A percentile compares a stretch with the other conserved stretches of the same genome.
Conservation (phyloP, 2,329 filamentous ascomycete genomes). For the Fusarium sp. region DNA sequence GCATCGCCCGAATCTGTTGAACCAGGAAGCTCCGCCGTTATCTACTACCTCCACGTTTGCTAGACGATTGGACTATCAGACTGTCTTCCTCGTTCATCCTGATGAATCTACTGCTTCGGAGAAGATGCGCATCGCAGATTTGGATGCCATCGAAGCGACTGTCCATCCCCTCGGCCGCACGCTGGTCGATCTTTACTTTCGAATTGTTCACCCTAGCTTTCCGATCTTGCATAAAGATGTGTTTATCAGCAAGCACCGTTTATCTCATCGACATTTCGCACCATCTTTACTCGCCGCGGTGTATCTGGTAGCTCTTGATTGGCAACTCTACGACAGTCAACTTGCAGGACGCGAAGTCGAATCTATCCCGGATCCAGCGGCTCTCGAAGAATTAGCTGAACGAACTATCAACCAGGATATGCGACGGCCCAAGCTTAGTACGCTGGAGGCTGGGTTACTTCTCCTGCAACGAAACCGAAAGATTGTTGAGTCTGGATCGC, state of each 20-base stretch:
- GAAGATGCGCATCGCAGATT: conserved; percentile 53
- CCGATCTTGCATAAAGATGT: conserved; percentile 69
- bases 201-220: conserved; percentile 67
- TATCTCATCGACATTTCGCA: conserved; percentile 66
- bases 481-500: conserved; percentile 44
- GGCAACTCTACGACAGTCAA: conserved; percentile 67
- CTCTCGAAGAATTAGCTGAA: conserved; percentile 52
- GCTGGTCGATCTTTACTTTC: conserved; percentile 74
- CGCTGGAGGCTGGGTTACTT: conserved; percentile 64
- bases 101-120: conserved; percentile 50
- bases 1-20: conserved; percentile 59
- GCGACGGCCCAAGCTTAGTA: conserved; percentile 63
- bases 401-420: conserved; percentile 59
- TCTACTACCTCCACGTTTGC: conserved; percentile 36
- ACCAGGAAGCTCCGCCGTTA: conserved; percentile 14
- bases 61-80: conserved; percentile 48
- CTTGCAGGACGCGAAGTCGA: conserved; percentile 51
- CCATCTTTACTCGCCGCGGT: conserved; percentile 68
- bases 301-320: conserved; percentile 70
- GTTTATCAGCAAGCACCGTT: conserved; percentile 68
- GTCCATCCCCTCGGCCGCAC: conserved; percentile 71
- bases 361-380: conserved; percentile 44
- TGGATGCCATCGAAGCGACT: conserved; percentile 66
- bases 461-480: conserved; percentile 60
- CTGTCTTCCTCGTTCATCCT: conserved; percentile 50